Percentiles rank a stretch among this genome's conserved stretches.
phyloP scores from a whole-genome alignment of 192 early-diverging fungal species.

The Entophlyctis luteolus region DNA sequence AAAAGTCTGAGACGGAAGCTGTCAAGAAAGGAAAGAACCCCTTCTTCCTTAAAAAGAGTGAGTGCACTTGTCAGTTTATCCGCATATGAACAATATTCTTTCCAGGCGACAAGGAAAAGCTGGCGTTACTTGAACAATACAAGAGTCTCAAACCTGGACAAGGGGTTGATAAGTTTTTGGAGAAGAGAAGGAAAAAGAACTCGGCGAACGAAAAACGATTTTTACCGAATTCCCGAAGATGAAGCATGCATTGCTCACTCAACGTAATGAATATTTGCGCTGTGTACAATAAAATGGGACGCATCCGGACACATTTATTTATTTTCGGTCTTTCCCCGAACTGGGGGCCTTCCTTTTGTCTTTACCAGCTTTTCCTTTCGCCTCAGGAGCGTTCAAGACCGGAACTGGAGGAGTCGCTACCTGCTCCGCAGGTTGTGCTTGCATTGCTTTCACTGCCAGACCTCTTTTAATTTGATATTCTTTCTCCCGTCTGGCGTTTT shows the following conservation, averaged over 20 bases:
- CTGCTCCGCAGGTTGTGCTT: not conserved
- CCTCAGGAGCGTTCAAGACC: not conserved
- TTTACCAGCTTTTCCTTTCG: not conserved
- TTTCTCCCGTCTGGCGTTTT: no score
- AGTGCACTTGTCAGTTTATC: conserved; percentile 8
- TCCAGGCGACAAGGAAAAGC: conserved; percentile 71
- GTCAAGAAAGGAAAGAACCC: conserved; percentile 89
- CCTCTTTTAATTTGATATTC: no score
- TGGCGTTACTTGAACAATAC: conserved; percentile 85
- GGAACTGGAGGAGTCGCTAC: not conserved
- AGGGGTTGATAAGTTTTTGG: conserved; percentile 77
- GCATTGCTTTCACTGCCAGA: not conserved
- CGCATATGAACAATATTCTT: not conserved
- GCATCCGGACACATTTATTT: not conserved
- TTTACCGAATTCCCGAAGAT: conserved; percentile 35
- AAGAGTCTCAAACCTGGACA: conserved; percentile 63
- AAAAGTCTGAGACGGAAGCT: conserved; percentile 75
- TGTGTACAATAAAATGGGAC: not conserved
- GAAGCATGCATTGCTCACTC: no score
- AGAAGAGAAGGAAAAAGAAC: conserved; percentile 92
- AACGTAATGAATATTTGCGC: no score
- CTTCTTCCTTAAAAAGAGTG: conserved; percentile 88
- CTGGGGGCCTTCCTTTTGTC: not conserved
- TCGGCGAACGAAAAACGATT: conserved; percentile 68
- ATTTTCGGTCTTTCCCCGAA: not conserved